Percentiles rank a stretch among this genome's conserved stretches.
phyloP scores from a whole-genome alignment of 352 stramenopile genomes.

The Phytophthora sansomeana region DNA sequence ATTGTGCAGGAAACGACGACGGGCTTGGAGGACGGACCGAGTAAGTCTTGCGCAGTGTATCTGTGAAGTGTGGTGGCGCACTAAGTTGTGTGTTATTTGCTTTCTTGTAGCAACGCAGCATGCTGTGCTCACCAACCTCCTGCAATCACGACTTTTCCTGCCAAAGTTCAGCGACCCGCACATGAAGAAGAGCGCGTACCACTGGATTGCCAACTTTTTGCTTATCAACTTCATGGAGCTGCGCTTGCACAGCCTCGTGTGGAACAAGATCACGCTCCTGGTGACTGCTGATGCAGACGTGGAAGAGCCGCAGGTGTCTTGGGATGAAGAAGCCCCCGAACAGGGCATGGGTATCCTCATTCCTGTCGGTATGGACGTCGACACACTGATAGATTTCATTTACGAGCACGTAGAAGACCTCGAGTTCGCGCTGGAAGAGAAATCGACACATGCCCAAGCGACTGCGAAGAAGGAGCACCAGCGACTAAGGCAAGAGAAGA shows the following conservation, averaged over 20 bases:
- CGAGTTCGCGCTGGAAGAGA: slow-evolving; percentile 55
- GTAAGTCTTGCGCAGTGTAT: slow-evolving; percentile 31
- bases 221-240: slow-evolving; percentile 88
- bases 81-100: background rate
- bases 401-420: slow-evolving; percentile 74
- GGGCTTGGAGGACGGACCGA: slow-evolving; percentile 73
- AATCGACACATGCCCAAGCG: slow-evolving; percentile 21
- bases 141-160: slow-evolving; percentile 67
- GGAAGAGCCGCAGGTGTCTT: slow-evolving; percentile 53
- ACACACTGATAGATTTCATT: slow-evolving; percentile 64
- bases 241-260: slow-evolving; percentile 79
- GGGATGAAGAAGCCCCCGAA: slow-evolving; percentile 58
- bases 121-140: slow-evolving; percentile 64
- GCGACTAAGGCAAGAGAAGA: slow-evolving; percentile 29
- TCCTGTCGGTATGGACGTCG: slow-evolving; percentile 63
- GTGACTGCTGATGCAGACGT: slow-evolving; percentile 54
- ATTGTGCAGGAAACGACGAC: slow-evolving; percentile 78
- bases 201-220: slow-evolving; percentile 83
- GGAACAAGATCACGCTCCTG: slow-evolving; percentile 85
- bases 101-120: slow-evolving; percentile 54
- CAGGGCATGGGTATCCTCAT: slow-evolving; percentile 78
- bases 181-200: slow-evolving; percentile 68
- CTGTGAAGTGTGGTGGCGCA: background rate
- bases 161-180: slow-evolving; percentile 62
- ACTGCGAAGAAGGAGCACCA: slow-evolving; percentile 24